Evolutionary conservation across 1,139 yeast species (phyloP), one percentile per base, ranked within the genome.

Genomic region (Pichia sp.): DNA sequence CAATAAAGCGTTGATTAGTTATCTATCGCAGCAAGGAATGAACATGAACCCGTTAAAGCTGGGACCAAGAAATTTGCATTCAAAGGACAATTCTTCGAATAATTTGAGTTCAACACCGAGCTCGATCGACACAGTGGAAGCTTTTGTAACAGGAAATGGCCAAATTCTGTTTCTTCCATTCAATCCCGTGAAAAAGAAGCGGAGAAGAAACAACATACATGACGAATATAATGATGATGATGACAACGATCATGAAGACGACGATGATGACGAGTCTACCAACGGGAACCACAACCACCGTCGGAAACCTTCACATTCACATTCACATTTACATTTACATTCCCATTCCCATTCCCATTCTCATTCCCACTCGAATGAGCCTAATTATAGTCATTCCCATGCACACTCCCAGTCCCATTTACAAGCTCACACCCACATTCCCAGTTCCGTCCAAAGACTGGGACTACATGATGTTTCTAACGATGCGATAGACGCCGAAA

Each of bases 81-180:
- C 33, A 7, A 31, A 31, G 10, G 33, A 31, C 10, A 31, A 31
- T 31, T 31, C 10, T 31, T 31, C 26, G 11, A n/a, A 10, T 34
- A n/a, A 34, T n/a, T 34, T 34, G 23, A 34, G 36, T 10, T 34
- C 11, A n/a, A 31, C 8, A 8, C 10, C 33, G 9, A 41, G 43
- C 36, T 16, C 40, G 16, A 43, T 42, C 43, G 36, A 44, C 26
- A 49, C 51, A 27, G 42, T 58, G 4, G 55, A 59, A 38, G 49
- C 57, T 0, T 59, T 54, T 33, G 32, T 59, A 5, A 56, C 65
- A 0, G 60, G 62, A 29, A 62, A 56, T 39, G 65, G 65, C 2
- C 62, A 58, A 33, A 52, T 62, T 6, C 40, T 63, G 27, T 60
- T 57, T 36, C 37, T 62, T 9, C 67, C 67, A 3, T 58, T 57